These are phyloP conservation scores for Aureobasidium namibiae DNA, from an alignment of 2,329 filamentous ascomycete genomes.

Conservation along the genomic window DNA sequence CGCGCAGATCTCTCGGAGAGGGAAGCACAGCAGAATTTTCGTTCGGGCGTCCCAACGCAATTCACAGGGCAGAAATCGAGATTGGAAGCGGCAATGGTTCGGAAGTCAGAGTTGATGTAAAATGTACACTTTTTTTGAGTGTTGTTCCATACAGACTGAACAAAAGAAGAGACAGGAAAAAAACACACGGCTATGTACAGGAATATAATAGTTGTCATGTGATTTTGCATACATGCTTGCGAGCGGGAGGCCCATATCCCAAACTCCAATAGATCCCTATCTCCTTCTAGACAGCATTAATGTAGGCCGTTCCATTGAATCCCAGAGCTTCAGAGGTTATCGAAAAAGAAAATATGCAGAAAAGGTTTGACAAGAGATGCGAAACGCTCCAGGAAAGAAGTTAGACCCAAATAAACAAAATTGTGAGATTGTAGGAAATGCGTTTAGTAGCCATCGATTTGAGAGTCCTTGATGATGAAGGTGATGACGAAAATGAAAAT, in stretches of 20 bases:
- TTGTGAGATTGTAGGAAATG: not conserved
- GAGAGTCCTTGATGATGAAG: slow-evolving; percentile 4
- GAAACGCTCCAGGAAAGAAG: slow-evolving; percentile 6
- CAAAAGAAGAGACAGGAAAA: not conserved
- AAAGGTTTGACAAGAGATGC: not conserved
- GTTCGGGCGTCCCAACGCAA: not conserved
- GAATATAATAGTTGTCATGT: not conserved
- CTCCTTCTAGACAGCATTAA: slow-evolving; percentile 12
- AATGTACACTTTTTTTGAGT: slow-evolving; percentile 11
- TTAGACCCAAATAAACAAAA: slow-evolving; percentile 2
- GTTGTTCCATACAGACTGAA: not conserved
- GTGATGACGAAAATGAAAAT: slow-evolving; percentile 14
- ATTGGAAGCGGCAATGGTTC: not conserved
- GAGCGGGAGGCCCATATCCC: not conserved
- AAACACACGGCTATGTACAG: slow-evolving; percentile 6
- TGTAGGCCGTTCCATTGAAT: slow-evolving; percentile 2
- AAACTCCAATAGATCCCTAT: slow-evolving; percentile 7
- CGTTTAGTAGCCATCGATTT: slow-evolving; percentile 2
- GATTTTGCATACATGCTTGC: not conserved
- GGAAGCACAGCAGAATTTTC: slow-evolving; percentile 1
- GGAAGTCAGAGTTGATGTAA: not conserved
- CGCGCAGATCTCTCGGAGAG: not conserved
- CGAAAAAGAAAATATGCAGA: slow-evolving; percentile 5
- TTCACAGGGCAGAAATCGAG: not conserved
- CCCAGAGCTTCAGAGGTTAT: not conserved